These are phyloP conservation scores for Ormosia emarginata DNA, from an alignment of 306 rosid genomes.

Conservation along the genomic window DNA sequence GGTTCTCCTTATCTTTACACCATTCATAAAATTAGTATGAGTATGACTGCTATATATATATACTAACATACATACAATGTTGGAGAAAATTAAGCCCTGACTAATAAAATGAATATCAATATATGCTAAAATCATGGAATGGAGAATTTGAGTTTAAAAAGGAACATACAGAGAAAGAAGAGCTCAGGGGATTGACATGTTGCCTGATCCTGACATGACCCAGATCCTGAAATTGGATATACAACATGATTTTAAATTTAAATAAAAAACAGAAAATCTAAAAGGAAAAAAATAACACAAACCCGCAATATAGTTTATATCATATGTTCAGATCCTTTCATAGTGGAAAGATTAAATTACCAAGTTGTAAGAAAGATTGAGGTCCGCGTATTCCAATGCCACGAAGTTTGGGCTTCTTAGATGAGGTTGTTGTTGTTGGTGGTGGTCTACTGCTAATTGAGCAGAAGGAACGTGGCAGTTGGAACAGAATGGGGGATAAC, in stretches of 20 bases:
- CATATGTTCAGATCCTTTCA: too few relatives aligned
- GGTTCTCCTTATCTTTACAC: background rate
- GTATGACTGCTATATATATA: too few relatives aligned
- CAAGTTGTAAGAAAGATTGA: constrained; percentile 61
- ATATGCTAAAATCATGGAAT: background rate
- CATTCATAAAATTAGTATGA: background rate
- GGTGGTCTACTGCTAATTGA: background rate
- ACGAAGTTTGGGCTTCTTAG: constrained; percentile 68
- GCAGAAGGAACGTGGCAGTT: constrained; percentile 17
- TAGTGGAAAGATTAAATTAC: background rate
- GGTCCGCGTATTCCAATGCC: constrained; percentile 77
- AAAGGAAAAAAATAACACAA: background rate
- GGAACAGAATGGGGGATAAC: background rate
- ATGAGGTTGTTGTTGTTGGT: background rate
- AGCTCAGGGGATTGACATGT: constrained; percentile 86
- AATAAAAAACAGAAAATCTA: background rate
- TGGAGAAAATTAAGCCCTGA: background rate
- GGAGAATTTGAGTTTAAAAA: background rate
- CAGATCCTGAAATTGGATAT: constrained; percentile 53
- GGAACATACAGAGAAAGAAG: constrained; percentile 68
- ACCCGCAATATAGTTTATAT: background rate
- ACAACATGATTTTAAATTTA: background rate
- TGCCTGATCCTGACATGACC: constrained; percentile 88
- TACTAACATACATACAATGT: background rate
- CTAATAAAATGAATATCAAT: background rate